Base-by-base conservation (phyloP, 2,329 filamentous ascomycete genomes). In the Fusarium humuli region DNA sequence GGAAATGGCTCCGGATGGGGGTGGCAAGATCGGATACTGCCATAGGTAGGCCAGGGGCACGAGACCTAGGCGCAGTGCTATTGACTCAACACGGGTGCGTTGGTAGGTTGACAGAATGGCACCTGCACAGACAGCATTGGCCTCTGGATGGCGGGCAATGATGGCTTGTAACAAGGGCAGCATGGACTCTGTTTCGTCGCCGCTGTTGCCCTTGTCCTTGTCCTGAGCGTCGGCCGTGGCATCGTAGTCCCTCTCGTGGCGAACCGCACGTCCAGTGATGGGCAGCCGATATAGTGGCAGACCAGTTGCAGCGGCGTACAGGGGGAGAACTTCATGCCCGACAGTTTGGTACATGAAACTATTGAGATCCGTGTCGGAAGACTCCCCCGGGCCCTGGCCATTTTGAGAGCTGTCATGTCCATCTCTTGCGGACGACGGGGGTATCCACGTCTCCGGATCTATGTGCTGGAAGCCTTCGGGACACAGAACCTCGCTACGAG, bases 311-410 rank as follows among this genome's bases (percentile, higher is more conserved):
- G 87, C 80, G 65, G 91, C 90, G 78, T 98, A 98, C 18, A 97
- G 86, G 4, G 94, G 94, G 61, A 98, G 91, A 20, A 98, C 84
- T 61, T 89, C 87, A 80, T 98, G 94, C 14, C 96, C 96, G 65
- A 98, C 93, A 5, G 96, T 99, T 84, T 99, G 96, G 84, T 98
- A 99, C 96, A 99, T 99, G 89, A 96, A 98, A 83, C 94, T 98
- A 81, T 99, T 94, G 74, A 97, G 86, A 79, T 98, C 83, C 49
- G 76, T 78, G 48, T 83, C 78, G 56, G 72, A 61, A 63, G 62
- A 18, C 59, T 72, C 61, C 49, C 65, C 61, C 34, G 49, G 42
- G 32, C 53, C 46, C 42, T 67, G 46, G 57, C 41, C 45, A 49
- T 57, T 13, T 49, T 63, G 42, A 52, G 49, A 22, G 25, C 41